phyloP scores from a whole-genome alignment of 2,329 filamentous ascomycete genomes.

The Fusarium pseudoanthophilum region DNA sequence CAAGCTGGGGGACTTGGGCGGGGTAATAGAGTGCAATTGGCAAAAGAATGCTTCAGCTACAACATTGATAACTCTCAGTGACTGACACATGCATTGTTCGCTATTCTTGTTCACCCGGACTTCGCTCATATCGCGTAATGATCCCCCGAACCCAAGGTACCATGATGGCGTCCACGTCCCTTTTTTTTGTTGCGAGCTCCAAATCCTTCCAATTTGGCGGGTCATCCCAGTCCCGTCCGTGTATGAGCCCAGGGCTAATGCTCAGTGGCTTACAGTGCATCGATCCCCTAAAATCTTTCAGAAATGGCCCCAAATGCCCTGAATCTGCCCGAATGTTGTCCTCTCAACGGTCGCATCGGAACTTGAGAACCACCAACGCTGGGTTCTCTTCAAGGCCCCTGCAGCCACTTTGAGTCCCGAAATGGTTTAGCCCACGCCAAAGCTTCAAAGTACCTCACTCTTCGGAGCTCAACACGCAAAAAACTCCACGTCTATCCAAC shows the following conservation, averaged over 20 bases:
- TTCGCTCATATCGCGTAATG: constrained; percentile 41
- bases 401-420: constrained; percentile 32
- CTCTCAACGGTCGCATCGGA: constrained; percentile 34
- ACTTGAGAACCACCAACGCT: constrained; percentile 19
- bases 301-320: constrained; percentile 13
- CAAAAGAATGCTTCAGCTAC: neutral
- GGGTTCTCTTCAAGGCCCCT: constrained; percentile 28
- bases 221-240: constrained; percentile 14
- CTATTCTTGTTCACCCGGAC: constrained; percentile 18
- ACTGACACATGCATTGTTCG: neutral
- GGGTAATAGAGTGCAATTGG: neutral
- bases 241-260: neutral
- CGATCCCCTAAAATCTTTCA: constrained; percentile 9
- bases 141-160: constrained; percentile 38
- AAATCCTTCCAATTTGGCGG: constrained; percentile 23
- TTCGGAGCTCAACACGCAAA: constrained; percentile 55
- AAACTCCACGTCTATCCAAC: constrained; percentile 52
- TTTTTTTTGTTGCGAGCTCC: constrained; percentile 18
- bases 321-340: constrained; percentile 14
- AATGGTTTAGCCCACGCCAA: constrained; percentile 45
- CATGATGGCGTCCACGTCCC: constrained; percentile 34
- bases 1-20: neutral
- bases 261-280: constrained; percentile 16
- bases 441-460: constrained; percentile 49
- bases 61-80: neutral